Evolutionary conservation across 768 basidiomycete genomes (phyloP).

Genomic region (Dacryopinax primogenitus): DNA sequence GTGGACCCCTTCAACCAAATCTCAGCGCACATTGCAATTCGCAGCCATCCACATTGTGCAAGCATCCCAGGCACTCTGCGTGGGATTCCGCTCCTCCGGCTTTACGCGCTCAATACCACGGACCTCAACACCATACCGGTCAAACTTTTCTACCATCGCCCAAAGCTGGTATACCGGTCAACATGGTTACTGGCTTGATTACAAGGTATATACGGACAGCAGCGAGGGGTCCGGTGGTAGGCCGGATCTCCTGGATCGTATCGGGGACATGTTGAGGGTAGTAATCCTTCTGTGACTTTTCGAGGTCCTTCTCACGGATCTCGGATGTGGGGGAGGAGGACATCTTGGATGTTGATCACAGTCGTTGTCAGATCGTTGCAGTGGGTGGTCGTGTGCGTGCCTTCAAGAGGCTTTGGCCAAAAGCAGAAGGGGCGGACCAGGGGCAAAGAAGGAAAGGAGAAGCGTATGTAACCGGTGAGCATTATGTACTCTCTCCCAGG

Average conservation of each 20-base stretch:
- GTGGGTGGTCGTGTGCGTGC: no score
- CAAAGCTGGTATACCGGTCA: constrained; percentile 16
- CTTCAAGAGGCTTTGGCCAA: no score
- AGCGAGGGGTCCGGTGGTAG: background rate
- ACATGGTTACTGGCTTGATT: background rate
- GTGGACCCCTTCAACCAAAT: background rate
- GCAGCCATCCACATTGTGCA: constrained; percentile 27
- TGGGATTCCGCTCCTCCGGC: constrained; percentile 20
- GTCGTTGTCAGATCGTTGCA: background rate
- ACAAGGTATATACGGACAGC: constrained; percentile 1
- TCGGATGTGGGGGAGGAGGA: background rate
- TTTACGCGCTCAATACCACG: constrained; percentile 30
- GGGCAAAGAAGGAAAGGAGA: background rate
- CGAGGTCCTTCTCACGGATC: background rate
- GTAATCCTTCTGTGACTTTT: background rate
- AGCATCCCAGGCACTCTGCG: constrained; percentile 10
- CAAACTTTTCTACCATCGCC: constrained; percentile 18
- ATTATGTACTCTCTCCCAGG: background rate
- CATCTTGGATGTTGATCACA: background rate
- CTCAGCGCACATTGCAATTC: constrained; percentile 19
- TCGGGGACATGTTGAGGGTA: background rate
- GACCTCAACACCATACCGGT: constrained; percentile 27
- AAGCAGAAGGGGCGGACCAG: background rate
- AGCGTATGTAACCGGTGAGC: background rate
- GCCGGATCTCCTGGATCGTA: constrained; percentile 1